Conservation (phyloP, 1,284 basidiomycete genomes). For the Serendipita sp. region DNA sequence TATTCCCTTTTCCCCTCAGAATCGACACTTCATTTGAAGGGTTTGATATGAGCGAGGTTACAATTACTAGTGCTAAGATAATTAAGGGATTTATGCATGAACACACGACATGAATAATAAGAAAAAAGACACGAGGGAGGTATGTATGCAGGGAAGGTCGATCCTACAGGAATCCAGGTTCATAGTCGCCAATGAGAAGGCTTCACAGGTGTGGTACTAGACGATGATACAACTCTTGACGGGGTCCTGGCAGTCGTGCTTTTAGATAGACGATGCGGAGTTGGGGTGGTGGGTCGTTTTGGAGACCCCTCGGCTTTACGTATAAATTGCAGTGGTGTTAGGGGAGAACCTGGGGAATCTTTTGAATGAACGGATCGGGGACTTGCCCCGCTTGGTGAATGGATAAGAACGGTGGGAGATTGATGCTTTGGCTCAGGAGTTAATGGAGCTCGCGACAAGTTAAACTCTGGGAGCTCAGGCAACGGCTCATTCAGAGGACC, state of each 20-base stretch:
- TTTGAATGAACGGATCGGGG: conserved; percentile 31
- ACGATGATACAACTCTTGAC: conserved; percentile 81
- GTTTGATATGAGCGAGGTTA: too few species aligned
- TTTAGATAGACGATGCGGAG: conserved; percentile 5
- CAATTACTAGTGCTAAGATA: too few species aligned
- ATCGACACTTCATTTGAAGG: too few species aligned
- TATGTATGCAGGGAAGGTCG: too few species aligned
- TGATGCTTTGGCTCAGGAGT: conserved; percentile 51
- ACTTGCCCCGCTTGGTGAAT: conserved; percentile 32
- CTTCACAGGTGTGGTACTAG: neutral
- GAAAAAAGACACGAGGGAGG: too few species aligned
- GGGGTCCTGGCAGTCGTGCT: conserved; percentile 55
- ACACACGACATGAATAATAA: too few species aligned
- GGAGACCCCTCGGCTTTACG: conserved; percentile 30
- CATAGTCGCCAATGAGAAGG: neutral
- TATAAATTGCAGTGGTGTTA: conserved; percentile 43
- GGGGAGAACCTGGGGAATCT: conserved; percentile 35
- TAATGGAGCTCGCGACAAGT: conserved; percentile 32
- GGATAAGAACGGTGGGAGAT: conserved; percentile 30
- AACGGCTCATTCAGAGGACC: conserved; percentile 20
- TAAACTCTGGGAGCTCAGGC: conserved; percentile 16
- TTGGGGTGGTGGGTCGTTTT: conserved; percentile 7
- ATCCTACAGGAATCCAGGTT: neutral
- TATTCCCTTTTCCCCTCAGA: too few species aligned
- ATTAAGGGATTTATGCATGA: too few species aligned